These are phyloP conservation scores for Pseudocercospora cruenta DNA, from an alignment of 2,329 filamentous ascomycete species.

Conservation along the genomic window DNA sequence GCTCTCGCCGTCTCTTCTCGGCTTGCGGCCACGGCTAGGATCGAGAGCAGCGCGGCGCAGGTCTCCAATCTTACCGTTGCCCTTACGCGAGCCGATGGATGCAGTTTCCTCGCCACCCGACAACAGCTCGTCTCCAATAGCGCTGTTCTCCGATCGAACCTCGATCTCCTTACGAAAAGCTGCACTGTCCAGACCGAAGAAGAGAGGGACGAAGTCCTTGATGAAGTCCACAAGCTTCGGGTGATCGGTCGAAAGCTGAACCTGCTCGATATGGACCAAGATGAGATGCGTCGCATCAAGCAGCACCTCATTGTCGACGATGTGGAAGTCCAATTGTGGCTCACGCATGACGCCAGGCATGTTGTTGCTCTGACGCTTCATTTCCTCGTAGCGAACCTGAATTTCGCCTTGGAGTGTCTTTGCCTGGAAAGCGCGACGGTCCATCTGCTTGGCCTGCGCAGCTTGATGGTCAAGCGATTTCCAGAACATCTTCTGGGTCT, in stretches of 20 bases:
- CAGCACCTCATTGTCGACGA: conserved; percentile 62
- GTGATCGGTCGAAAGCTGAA: conserved; percentile 47
- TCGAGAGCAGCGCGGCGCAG: conserved; percentile 88
- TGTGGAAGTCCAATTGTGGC: conserved; percentile 73
- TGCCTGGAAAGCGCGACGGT: conserved; percentile 83
- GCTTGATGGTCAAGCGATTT: conserved; percentile 97
- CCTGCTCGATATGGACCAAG: conserved; percentile 46
- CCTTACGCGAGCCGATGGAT: conserved; percentile 67
- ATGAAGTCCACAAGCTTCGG: conserved; percentile 52
- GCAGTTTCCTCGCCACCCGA: conserved; percentile 70
- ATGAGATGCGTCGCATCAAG: conserved; percentile 52
- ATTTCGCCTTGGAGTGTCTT: conserved; percentile 91
- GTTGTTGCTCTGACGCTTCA: conserved; percentile 63
- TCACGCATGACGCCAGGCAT: conserved; percentile 34
- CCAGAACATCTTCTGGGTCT: conserved; percentile 92
- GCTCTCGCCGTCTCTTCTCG: conserved; percentile 70
- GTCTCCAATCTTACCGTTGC: conserved; percentile 58
- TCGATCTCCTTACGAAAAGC: conserved; percentile 71
- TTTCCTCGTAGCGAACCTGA: conserved; percentile 89
- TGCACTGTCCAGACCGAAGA: conserved; percentile 53
- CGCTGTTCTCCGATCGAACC: conserved; percentile 52
- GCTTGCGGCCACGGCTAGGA: conserved; percentile 73
- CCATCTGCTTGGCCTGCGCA: conserved; percentile 80
- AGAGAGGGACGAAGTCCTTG: conserved; percentile 54
- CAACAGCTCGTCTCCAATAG: conserved; percentile 71